Conservation (phyloP, 495 filamentous ascomycete species). For the Tuber umbilicatum region DNA sequence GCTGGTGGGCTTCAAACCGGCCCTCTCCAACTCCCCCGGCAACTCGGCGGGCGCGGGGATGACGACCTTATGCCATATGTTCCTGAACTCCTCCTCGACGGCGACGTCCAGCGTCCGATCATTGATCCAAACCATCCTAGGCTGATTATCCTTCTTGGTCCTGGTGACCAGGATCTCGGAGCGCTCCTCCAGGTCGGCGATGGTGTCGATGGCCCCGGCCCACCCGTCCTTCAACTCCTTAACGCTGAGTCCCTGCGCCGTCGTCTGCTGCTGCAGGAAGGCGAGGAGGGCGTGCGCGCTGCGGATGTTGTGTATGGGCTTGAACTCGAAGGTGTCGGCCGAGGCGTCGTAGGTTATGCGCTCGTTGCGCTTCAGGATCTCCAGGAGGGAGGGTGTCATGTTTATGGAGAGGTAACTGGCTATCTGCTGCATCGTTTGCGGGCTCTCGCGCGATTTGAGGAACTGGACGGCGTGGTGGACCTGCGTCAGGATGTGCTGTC, state of each 20-base stretch:
- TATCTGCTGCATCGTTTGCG: constrained; percentile 66
- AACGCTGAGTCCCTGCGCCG: constrained; percentile 72
- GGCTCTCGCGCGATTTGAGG: constrained; percentile 67
- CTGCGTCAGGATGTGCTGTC: constrained; percentile 73
- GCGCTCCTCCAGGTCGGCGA: constrained; percentile 68
- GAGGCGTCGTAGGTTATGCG: constrained; percentile 48
- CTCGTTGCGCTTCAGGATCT: constrained; percentile 49
- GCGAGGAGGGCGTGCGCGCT: constrained; percentile 65
- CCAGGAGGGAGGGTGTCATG: constrained; percentile 52
- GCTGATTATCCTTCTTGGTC: constrained; percentile 85
- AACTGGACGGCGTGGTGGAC: constrained; percentile 75
- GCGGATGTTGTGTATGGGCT: constrained; percentile 71
- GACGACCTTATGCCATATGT: constrained; percentile 73
- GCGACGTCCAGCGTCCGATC: constrained; percentile 66
- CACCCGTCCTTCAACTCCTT: constrained; percentile 92
- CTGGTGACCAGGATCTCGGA: constrained; percentile 75
- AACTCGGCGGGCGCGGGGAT: constrained; percentile 70
- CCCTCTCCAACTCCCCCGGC: constrained; percentile 63
- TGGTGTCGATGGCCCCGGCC: constrained; percentile 69
- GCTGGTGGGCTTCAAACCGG: constrained; percentile 70
- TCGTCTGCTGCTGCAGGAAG: constrained; percentile 70
- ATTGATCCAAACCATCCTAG: constrained; percentile 82
- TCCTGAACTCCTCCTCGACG: constrained; percentile 74
- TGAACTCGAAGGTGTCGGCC: constrained; percentile 66
- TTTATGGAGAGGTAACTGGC: constrained; percentile 70